Evolutionary conservation across 768 basidiomycete genomes (phyloP), one percentile per base, ranked within the genome.

Genomic region (Xanthoconium stramineum): DNA sequence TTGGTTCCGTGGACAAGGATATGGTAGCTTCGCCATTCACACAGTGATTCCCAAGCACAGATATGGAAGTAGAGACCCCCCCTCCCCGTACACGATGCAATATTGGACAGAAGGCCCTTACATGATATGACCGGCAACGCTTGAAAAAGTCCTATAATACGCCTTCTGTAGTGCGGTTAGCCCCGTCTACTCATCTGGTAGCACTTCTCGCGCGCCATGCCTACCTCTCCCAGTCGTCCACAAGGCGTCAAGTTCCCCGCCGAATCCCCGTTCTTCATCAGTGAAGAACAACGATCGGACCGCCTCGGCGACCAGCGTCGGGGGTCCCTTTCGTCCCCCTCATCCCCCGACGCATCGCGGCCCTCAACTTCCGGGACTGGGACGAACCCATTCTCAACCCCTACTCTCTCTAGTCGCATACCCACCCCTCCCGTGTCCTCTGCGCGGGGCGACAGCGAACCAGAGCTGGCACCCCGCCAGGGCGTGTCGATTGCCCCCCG

Each of bases 321-420:
- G 3, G 49, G 1, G 3, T 55, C 55, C 45, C 17, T 38, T 0
- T 50, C 57, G 13, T 43, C 57, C 7, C 49, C 57, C 0, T 46
- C 57, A 10, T 43, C 57, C 7, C 49, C 57, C 0, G 47, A 29
- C 30, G 32, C 12, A 5, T 64, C 68, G 2, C 68, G 62, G 13
- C 62, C 61, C 47, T 74, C 57, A 52, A 68, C 67, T 3, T 59
- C 57, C 19, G 69, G 52, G 45, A 74, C 46, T 24, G 69, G 52
- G 50, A 73, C 47, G 45, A 81, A 80, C 62, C 79, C 83, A 0
- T 82, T 83, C 69, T 83, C 84, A 0, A 75, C 84, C 12, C 78
- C 81, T 5, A 68, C 74, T 57, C 70, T 61, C 14, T 61, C 73
- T 28, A 66, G 66, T 24, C 72, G 24, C 62, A 74, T 20, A 57